A percentile compares a stretch with the other conserved stretches of the same genome.
Conservation (phyloP, 257 asterid species). For the Solanum chiquidenum region DNA sequence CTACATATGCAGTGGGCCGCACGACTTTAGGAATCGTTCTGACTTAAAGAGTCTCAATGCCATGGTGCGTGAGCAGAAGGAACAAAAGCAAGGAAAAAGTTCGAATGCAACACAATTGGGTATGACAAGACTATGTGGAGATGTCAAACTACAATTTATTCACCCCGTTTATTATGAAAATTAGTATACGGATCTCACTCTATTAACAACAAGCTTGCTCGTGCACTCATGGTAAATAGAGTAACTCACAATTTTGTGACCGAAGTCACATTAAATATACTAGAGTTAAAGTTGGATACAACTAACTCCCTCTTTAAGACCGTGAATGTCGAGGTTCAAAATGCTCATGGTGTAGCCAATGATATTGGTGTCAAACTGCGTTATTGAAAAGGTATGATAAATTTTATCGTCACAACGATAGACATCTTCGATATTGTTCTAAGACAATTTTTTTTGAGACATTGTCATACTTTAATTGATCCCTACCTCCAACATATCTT, state of each 20-base stretch:
- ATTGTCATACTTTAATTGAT: not conserved
- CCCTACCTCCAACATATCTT: not conserved
- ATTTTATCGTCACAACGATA: not conserved
- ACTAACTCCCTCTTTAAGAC: not conserved
- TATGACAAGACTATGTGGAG: not conserved
- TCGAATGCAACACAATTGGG: not conserved
- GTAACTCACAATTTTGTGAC: not conserved
- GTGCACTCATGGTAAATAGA: not conserved
- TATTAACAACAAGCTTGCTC: not conserved
- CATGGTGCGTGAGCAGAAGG: not conserved
- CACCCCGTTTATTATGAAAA: not conserved
- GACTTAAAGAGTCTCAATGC: not conserved
- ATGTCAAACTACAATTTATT: too few species aligned
- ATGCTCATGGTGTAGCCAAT: not conserved
- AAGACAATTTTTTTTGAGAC: not conserved
- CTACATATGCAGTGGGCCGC: not conserved
- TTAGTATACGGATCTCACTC: not conserved
- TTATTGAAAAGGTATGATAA: not conserved
- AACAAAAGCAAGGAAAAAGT: not conserved
- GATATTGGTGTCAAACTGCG: not conserved
- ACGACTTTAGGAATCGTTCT: not conserved
- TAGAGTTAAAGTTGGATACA: not conserved
- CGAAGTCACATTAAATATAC: not conserved
- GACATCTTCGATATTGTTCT: not conserved
- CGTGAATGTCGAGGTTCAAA: not conserved